These are phyloP conservation scores for Pyrenochaeta sp. DNA, from an alignment of 2,329 filamentous ascomycete genomes.

Conservation along the genomic window DNA sequence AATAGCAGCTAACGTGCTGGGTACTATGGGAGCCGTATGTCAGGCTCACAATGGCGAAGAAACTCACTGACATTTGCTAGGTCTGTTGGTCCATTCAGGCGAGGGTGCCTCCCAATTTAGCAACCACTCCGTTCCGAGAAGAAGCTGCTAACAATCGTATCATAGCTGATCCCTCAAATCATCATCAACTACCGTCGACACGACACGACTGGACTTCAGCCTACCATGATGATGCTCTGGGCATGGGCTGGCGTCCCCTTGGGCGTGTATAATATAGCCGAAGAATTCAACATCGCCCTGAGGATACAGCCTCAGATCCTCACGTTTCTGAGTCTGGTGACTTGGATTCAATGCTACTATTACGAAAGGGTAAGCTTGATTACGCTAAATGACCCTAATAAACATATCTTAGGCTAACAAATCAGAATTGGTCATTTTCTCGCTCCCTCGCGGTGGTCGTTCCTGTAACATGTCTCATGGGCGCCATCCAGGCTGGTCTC, in stretches of 20 bases:
- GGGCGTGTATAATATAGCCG: conserved; percentile 67
- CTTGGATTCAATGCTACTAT: conserved; percentile 66
- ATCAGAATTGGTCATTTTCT: conserved; percentile 61
- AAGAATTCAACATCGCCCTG: conserved; percentile 62
- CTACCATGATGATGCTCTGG: conserved; percentile 78
- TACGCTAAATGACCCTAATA: neutral
- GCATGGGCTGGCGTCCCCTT: conserved; percentile 73
- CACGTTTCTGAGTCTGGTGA: conserved; percentile 60
- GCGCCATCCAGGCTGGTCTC: conserved; percentile 65
- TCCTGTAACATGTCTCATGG: conserved; percentile 65
- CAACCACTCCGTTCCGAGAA: neutral
- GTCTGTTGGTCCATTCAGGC: conserved; percentile 73
- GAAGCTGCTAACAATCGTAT: conserved; percentile 4
- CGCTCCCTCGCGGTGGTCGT: conserved; percentile 60
- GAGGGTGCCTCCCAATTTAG: conserved; percentile 4
- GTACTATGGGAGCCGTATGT: conserved; percentile 66
- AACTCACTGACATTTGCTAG: conserved; percentile 21
- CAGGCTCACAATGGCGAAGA: neutral
- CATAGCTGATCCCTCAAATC: conserved; percentile 73
- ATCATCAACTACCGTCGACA: conserved; percentile 72
- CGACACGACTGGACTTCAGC: conserved; percentile 70
- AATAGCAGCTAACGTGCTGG: conserved; percentile 65
- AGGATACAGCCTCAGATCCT: conserved; percentile 66
- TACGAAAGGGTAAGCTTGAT: conserved; percentile 53
- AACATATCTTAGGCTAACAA: conserved; percentile 1